A percentile compares a stretch with the other conserved stretches of the same genome.
Conservation (phyloP, 139 green algal species). For the Ostreobium quekettii region DNA sequence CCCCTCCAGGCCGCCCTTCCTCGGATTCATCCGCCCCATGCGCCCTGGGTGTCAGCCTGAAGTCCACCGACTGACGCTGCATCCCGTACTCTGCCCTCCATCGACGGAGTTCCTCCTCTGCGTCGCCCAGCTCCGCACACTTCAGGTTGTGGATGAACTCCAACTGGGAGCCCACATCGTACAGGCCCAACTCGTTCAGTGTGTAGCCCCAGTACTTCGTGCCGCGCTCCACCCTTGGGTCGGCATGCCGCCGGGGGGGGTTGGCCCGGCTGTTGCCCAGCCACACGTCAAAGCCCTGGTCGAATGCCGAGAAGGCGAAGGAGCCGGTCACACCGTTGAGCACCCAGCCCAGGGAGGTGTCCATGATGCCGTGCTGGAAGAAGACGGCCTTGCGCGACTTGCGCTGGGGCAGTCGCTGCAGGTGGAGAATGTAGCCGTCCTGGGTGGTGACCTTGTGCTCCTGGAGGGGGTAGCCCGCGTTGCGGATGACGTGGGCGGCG, state of each 20-base stretch:
- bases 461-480: slow-evolving; percentile 52
- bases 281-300: slow-evolving; percentile 89
- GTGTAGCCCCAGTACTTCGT: slow-evolving; percentile 83
- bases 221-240: slow-evolving; percentile 28
- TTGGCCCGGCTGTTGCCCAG: slow-evolving; percentile 81
- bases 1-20: too few relatives aligned
- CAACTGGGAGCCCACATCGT: slow-evolving; percentile 64
- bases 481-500: slow-evolving; percentile 26
- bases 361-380: slow-evolving; percentile 88
- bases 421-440: slow-evolving; percentile 67
- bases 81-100: background rate
- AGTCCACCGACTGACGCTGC: slow-evolving; percentile 1
- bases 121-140: slow-evolving; percentile 54
- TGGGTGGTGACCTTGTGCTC: slow-evolving; percentile 55
- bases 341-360: slow-evolving; percentile 87
- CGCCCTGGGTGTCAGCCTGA: too few relatives aligned
- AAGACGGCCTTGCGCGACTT: slow-evolving; percentile 35
- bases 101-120: slow-evolving; percentile 6
- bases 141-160: slow-evolving; percentile 79
- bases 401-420: slow-evolving; percentile 25
- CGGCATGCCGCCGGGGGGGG: slow-evolving; percentile 60
- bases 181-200: slow-evolving; percentile 71
- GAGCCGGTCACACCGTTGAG: slow-evolving; percentile 63
- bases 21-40: too few relatives aligned
- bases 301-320: slow-evolving; percentile 82